Conservation (phyloP, 2,329 filamentous ascomycete genomes). For the Coniochaeta prunicola region DNA sequence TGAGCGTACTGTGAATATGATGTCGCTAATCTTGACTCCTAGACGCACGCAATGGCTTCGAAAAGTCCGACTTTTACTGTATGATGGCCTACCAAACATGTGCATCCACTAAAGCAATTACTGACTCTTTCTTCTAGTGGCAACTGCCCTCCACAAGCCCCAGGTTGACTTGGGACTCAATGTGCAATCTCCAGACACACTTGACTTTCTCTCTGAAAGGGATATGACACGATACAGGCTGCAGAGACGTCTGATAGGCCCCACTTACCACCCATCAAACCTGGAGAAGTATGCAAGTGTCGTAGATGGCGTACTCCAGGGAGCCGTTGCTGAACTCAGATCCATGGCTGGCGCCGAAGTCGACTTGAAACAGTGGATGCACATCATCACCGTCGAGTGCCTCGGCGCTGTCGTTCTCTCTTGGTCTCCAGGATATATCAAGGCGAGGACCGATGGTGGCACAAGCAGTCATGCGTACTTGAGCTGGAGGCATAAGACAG, state of each 20-base stretch:
- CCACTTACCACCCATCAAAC: constrained; percentile 35
- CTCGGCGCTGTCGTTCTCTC: constrained; percentile 41
- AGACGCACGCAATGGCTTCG: constrained; percentile 40
- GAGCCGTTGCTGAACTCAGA: constrained; percentile 26
- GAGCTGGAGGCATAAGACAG: constrained; percentile 44
- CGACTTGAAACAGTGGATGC: constrained; percentile 49
- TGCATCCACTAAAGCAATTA: no score
- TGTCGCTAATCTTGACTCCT: not conserved
- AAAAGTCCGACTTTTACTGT: constrained; percentile 48
- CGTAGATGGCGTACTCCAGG: constrained; percentile 31
- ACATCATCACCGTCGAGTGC: constrained; percentile 45
- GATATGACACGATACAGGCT: constrained; percentile 37
- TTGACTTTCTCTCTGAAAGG: constrained; percentile 44
- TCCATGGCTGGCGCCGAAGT: constrained; percentile 29
- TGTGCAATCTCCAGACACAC: constrained; percentile 31
- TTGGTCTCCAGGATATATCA: constrained; percentile 43
- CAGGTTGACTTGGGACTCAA: constrained; percentile 29
- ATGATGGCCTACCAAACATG: no score
- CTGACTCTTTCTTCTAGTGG: constrained; percentile 24
- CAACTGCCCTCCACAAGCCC: constrained; percentile 36
- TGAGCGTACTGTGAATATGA: not conserved
- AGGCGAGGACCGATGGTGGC: constrained; percentile 33
- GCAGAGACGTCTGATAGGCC: constrained; percentile 42
- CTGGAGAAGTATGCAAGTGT: constrained; percentile 32
- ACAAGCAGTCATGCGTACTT: constrained; percentile 41